A percentile compares a stretch with the other conserved stretches of the same genome.
Evolutionary conservation across 2,329 filamentous ascomycete genomes (phyloP).

Genomic region (Aspergillus aculeatinus): DNA sequence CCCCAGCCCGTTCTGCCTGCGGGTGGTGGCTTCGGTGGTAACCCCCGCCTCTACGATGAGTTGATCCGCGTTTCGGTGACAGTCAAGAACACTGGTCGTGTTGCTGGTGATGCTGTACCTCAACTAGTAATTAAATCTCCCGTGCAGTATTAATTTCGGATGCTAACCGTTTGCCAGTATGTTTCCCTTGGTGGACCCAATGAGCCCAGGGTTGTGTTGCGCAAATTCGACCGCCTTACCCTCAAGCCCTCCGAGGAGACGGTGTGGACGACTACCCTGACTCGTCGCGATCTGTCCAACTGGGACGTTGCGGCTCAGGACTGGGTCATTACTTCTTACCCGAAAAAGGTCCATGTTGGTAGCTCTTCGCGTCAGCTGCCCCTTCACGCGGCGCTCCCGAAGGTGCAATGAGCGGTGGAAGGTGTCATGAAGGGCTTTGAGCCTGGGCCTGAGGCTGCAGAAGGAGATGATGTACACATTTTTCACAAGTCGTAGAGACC

Average conservation of each 20-base stretch:
- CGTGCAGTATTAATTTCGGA: not conserved
- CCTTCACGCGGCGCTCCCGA: conserved; percentile 43
- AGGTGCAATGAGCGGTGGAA: conserved; percentile 20
- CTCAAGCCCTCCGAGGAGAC: conserved; percentile 68
- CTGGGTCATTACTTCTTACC: conserved; percentile 66
- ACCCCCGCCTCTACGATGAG: conserved; percentile 54
- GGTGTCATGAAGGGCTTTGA: not conserved
- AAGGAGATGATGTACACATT: conserved; percentile 1
- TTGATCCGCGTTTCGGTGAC: conserved; percentile 51
- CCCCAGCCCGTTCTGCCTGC: conserved; percentile 58
- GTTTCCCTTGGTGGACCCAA: conserved; percentile 74
- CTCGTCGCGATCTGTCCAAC: conserved; percentile 78
- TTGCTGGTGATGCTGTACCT: conserved; percentile 53
- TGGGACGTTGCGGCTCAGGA: conserved; percentile 81
- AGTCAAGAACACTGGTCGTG: conserved; percentile 52
- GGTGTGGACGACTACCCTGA: conserved; percentile 68
- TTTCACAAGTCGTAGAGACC: conserved; percentile 11
- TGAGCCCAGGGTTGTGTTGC: conserved; percentile 66
- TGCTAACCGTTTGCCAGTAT: conserved; percentile 50
- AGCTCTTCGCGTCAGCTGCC: conserved; percentile 58
- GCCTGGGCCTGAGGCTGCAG: too few species aligned
- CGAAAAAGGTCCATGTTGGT: conserved; percentile 62
- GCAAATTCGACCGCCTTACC: conserved; percentile 76
- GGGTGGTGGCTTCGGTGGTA: conserved; percentile 60
- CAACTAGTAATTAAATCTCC: conserved; percentile 43